Conservation (phyloP, 2,329 filamentous ascomycete genomes). For the Botrytis deweyae region DNA sequence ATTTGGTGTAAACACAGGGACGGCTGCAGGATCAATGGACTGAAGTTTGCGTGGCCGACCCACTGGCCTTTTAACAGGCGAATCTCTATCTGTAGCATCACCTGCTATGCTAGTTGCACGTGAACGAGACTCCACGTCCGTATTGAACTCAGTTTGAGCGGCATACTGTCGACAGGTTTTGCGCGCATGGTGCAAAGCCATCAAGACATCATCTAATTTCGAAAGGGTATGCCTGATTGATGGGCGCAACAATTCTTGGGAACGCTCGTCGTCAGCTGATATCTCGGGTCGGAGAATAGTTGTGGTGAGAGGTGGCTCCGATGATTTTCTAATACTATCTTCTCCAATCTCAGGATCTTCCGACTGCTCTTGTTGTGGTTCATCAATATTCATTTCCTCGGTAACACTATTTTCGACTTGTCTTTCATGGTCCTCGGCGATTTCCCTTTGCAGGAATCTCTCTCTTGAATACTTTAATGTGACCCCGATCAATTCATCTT, state of each 20-base stretch:
- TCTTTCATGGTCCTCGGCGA: constrained; percentile 8
- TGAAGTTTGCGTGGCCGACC: constrained; percentile 34
- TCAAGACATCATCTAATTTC: constrained; percentile 67
- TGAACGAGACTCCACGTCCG: constrained; percentile 30
- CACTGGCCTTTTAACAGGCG: constrained; percentile 22
- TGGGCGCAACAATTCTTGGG: constrained; percentile 64
- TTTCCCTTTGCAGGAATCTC: constrained; percentile 50
- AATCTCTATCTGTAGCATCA: background rate
- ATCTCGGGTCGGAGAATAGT: constrained; percentile 49
- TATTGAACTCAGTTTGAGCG: constrained; percentile 38
- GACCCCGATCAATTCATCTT: constrained; percentile 67
- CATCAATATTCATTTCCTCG: constrained; percentile 22
- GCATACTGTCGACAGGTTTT: constrained; percentile 47
- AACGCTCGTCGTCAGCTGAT: constrained; percentile 69
- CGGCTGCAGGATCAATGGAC: constrained; percentile 23
- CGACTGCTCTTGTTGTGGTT: background rate
- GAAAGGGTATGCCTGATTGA: constrained; percentile 67
- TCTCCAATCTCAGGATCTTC: constrained; percentile 11
- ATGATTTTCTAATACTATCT: constrained; percentile 22
- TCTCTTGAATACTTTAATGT: constrained; percentile 68
- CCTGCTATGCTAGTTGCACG: constrained; percentile 8
- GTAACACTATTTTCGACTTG: constrained; percentile 25
- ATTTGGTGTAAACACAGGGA: background rate
- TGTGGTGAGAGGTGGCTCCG: constrained; percentile 7
- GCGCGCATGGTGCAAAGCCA: constrained; percentile 67